A percentile compares a stretch with the other conserved stretches of the same genome.
phyloP scores from a whole-genome alignment of 2,329 filamentous ascomycete species.

The Talaromyces pinophilus region DNA sequence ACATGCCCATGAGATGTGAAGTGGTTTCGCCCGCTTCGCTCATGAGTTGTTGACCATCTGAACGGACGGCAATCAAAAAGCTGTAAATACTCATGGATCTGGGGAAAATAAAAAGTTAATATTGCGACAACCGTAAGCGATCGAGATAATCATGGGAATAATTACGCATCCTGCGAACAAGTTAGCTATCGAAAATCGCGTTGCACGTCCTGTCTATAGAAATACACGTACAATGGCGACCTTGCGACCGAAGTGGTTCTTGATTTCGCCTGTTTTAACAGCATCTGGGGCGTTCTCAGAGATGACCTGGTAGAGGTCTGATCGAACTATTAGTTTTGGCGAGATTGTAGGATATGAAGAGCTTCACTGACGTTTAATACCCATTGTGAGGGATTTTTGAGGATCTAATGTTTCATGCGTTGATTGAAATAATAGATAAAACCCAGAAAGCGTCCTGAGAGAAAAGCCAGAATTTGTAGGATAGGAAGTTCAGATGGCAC shows the following conservation, averaged over 20 bases:
- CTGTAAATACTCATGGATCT: constrained; percentile 99
- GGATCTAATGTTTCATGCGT: background rate
- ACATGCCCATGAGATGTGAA: constrained; percentile 98
- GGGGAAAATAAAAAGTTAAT: constrained; percentile 19
- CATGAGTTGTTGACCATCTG: constrained; percentile 93
- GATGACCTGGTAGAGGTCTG: constrained; percentile 75
- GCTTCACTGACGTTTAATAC: constrained; percentile 52
- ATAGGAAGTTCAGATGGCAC: background rate
- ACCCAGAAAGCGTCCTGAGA: background rate
- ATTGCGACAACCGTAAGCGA: background rate
- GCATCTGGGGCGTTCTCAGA: constrained; percentile 93
- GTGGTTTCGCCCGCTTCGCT: constrained; percentile 95
- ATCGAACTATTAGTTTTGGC: constrained; percentile 10
- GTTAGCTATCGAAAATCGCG: constrained; percentile 18
- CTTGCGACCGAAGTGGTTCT: constrained; percentile 97
- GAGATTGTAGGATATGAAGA: background rate
- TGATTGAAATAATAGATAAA: background rate
- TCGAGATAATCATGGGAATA: constrained; percentile 15
- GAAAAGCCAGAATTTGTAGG: background rate
- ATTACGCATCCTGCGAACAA: constrained; percentile 57
- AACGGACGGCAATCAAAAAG: constrained; percentile 96
- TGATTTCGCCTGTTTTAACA: constrained; percentile 96
- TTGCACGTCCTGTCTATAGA: background rate
- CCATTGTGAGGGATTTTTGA: constrained; percentile 40
- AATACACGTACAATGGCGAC: constrained; percentile 79